Evolutionary conservation across 768 basidiomycete species (phyloP), one percentile per base, ranked within the genome.

Genomic region (Pluteus cervinus): DNA sequence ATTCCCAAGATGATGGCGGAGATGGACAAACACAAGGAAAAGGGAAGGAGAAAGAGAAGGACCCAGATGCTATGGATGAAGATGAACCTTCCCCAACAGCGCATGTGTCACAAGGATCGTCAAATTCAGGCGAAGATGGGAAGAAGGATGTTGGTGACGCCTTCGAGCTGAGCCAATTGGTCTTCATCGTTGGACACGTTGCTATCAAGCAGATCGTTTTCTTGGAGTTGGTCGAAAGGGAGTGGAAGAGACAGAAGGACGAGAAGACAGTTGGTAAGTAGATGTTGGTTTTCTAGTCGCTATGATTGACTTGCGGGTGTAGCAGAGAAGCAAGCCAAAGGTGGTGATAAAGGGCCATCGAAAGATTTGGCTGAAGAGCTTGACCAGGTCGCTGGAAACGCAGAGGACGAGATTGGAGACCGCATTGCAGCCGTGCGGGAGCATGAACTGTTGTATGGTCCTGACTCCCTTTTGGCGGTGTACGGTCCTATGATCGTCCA

Each of bases 151-250:
- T 75, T 0, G 86, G 86, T 0, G 87, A 92, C 39, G 80, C 85
- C 3, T 96, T 96, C 55, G 77, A 83, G 45, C 74, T 99, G 20
- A 86, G 85, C 47, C 93, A 98, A 55, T 71, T 99, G n/a, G 64
- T 98, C 18, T 98, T 98, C 54, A 76, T 90, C 25, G 91, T 97
- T 14, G 96, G 96, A 0, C 96, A 98, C 56, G 86, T 94, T 20
- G 91, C 94, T 8, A 89, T 98, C 62, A 98, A 97, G 58, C 94
- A 99, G 33, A 89, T 97, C 40, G 92, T 94, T 11, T 96, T 88
- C 52, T 75, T 99, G 14, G 96, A 99, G 56, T 69, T 96, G 33
- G 84, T 97, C 15, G 96, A 99, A 57, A 67, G 93, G 24, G 94
- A 99, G 54, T 86, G 89, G 79, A 99, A 99, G 63, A 68, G 93